phyloP scores from a whole-genome alignment of 345 rosid species.

The Lepidium aucheri region DNA sequence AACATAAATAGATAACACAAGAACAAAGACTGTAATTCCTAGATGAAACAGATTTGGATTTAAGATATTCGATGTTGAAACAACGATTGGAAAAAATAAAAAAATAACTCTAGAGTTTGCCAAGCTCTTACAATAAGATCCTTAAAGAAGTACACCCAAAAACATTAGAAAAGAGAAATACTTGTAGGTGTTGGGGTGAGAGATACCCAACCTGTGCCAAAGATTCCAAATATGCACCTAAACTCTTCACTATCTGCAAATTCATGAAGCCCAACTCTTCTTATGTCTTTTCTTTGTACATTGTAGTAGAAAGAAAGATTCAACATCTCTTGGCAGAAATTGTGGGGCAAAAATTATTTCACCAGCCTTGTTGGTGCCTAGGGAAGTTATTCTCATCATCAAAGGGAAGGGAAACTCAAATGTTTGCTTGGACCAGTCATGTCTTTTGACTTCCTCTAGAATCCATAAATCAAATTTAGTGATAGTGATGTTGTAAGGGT shows the following conservation, averaged over 20 bases:
- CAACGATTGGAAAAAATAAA: too few species aligned
- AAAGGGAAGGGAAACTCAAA: not conserved
- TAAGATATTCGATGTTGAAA: too few species aligned
- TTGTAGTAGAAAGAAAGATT: not conserved
- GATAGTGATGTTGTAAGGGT: not conserved
- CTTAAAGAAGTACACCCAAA: too few species aligned
- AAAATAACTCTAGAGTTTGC: too few species aligned
- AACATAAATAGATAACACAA: too few species aligned
- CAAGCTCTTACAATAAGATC: too few species aligned
- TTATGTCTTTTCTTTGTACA: not conserved
- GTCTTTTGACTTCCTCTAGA: not conserved
- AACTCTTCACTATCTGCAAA: not conserved
- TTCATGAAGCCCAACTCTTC: not conserved
- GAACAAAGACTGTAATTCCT: too few species aligned
- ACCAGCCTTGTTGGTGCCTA: not conserved
- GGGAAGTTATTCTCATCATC: not conserved
- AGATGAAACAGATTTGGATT: too few species aligned
- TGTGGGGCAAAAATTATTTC: not conserved
- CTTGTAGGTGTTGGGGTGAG: too few species aligned
- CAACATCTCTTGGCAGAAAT: not conserved
- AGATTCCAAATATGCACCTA: not conserved
- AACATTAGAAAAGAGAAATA: too few species aligned
- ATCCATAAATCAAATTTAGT: not conserved
- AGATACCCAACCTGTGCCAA: not conserved
- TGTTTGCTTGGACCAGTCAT: not conserved